Conservation (phyloP, 1,284 basidiomycete genomes). For the Papiliotrema nemorosa region DNA sequence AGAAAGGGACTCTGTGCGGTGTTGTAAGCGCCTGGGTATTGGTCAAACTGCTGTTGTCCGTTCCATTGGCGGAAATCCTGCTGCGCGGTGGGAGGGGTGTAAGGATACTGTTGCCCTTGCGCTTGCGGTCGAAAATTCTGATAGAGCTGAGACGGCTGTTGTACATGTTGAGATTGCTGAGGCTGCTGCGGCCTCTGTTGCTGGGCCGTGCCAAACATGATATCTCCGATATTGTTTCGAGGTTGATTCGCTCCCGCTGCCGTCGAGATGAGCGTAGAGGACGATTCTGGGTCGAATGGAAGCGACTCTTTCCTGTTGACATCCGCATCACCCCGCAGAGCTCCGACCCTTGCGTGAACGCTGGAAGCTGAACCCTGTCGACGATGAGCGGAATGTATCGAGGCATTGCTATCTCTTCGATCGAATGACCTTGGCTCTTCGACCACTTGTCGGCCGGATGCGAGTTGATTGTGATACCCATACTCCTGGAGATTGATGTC, state of each 20-base stretch:
- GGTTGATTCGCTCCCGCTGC: constrained; percentile 7
- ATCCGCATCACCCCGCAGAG: not conserved
- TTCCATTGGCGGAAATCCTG: not conserved
- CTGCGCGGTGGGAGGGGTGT: not conserved
- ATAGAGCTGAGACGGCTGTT: constrained; percentile 12
- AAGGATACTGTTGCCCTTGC: constrained; percentile 8
- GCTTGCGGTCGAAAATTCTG: constrained; percentile 12
- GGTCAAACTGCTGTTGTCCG: not conserved
- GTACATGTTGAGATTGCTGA: constrained; percentile 13
- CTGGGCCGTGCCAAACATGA: constrained; percentile 16
- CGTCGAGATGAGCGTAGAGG: constrained; percentile 39
- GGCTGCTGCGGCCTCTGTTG: constrained; percentile 14
- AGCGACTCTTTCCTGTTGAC: constrained; percentile 30
- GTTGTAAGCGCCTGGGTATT: not conserved
- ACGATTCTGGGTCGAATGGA: constrained; percentile 33
- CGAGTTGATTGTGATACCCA: not conserved
- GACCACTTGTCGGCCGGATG: not conserved
- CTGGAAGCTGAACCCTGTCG: not conserved
- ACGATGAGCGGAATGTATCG: not conserved
- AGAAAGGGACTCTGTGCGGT: not conserved
- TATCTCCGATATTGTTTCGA: constrained; percentile 12
- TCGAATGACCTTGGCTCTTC: not conserved
- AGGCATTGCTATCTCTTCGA: not conserved
- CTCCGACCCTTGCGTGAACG: not conserved
- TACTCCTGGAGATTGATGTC: not conserved